Base-by-base conservation (phyloP, 2,329 filamentous ascomycete species). In the Grosmannia huntii region DNA sequence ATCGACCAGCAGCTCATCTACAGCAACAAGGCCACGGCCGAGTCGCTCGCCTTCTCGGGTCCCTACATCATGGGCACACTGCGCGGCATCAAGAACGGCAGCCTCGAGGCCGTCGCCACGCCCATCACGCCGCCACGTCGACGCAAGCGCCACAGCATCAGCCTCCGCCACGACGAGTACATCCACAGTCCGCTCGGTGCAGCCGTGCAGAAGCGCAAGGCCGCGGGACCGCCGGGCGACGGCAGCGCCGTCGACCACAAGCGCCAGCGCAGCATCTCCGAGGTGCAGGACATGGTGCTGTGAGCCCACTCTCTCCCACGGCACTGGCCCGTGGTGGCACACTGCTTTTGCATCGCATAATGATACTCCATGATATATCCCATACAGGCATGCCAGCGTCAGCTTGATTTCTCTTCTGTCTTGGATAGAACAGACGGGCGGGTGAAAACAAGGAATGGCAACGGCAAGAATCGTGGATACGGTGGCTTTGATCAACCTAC, bases 101-200 rank as follows among this genome's bases (percentile, higher is more conserved):
- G 85, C 59, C 79, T 87, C 62, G 78, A 79, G 59, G 84, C 83
- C 38, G 84, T 83, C 46, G 81, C 82, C 46, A 78, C 82, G 2
- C 84, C 85, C n/a, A 79, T 88, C 61, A 87, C 85, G 4, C 85
- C 85, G 1, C 74, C 81, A 53, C 79, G 85, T 55, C 80, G 83
- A 61, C 78, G 79, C 49, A 83, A 80, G 70, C 55, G 57, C 21
- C 68, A 71, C 65, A 69, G 38, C 59, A 62, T 60, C 56, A 55
- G 49, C 49, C 60, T 57, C 41, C 56, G 16, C 49, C 62, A 59
- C 55, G 60, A 73, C 55, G 75, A 77, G 58, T 63, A 73, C 41
- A 66, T 72, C 44, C 75, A 75, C 61, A 82, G 78, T 64, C 78
- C 79, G 23, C 71, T 81, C 11, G 75, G 77, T 31, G 67, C 70